phyloP scores from a whole-genome alignment of 371 early-diverging fungal species.

The Batkoa obscura region DNA sequence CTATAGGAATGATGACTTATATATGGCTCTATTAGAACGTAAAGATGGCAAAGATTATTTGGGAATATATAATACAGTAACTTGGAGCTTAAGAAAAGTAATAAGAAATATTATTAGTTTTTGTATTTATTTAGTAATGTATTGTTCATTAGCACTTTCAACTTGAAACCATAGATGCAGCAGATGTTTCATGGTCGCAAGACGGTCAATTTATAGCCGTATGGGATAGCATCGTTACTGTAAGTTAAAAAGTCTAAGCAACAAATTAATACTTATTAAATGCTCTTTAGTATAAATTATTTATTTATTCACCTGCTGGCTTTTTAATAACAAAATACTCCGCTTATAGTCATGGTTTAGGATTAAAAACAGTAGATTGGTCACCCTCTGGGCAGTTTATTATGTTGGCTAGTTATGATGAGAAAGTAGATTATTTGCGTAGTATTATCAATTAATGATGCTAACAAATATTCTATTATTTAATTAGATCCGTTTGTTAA shows the following conservation, averaged over 20 bases:
- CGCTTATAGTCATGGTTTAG: conserved; percentile 40
- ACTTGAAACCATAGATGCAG: conserved; percentile 42
- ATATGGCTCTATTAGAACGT: conserved; percentile 36
- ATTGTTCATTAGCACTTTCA: conserved; percentile 25
- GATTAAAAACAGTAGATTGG: conserved; percentile 50
- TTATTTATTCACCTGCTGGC: conserved; percentile 51
- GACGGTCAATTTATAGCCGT: conserved; percentile 52
- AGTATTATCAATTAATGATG: conserved; percentile 25
- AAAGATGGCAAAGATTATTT: conserved; percentile 47
- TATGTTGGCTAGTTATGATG: conserved; percentile 65
- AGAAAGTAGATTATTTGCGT: conserved; percentile 31
- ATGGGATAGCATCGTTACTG: conserved; percentile 39
- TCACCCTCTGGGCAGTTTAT: conserved; percentile 49
- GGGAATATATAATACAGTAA: conserved; percentile 33
- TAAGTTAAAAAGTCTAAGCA: too few species aligned
- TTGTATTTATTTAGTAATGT: too few species aligned
- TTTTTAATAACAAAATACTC: conserved; percentile 21
- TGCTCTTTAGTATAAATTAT: conserved; percentile 31
- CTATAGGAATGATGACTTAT: conserved; percentile 41
- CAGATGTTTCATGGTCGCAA: conserved; percentile 63
- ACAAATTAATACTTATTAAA: too few species aligned
- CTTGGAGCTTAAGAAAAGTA: conserved; percentile 30
- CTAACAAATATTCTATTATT: conserved; percentile 21
- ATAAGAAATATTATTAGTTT: conserved; percentile 14
- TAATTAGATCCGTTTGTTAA: conserved; percentile 21